Evolutionary conservation across 306 rosid species (phyloP), one percentile per base, ranked within the genome.

Genomic region (Corylus americana): DNA sequence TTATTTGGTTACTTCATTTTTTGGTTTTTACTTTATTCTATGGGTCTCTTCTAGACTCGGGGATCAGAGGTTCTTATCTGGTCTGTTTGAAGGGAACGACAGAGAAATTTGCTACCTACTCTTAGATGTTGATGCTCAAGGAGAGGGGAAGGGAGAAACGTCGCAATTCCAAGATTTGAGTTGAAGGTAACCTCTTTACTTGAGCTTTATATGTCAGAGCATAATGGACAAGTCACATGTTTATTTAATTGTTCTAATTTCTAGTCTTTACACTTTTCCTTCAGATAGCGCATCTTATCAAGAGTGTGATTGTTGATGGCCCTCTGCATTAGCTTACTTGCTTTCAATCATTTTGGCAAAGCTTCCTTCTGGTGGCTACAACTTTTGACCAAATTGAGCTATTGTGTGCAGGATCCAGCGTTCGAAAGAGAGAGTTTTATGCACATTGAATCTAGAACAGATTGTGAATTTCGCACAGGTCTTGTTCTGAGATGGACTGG

Each of bases 401-500:
- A 31, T 63, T 81, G 78, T 78, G 77, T 87, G 80, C 85, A 85
- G 93, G 67, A 75, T 76, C 81, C 81, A 61, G 79, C 73, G 75
- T 76, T 55, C 66, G 44, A 74, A 61, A 64, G 61, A 70, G 77
- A 71, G 61, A 50, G n/a, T 67, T 42, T 59, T 77, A 48, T 53
- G 81, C 47, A 29, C 45, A 31, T 31, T 63, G n/a, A 14, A 63
- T 63, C 70, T 63, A 31, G 39, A 31, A 63, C 70, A 35, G 11
- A 31, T 63, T 63, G 13, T 25, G 27, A 18, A 14, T 13, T 63
- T 31, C 45, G 31, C 17, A 14, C 3, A 6, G 45, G 4, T 5
- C 17, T 31, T 29, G 14, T 31, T 63, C 17, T 80, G 68, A 74
- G 77, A 94, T 94, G 98, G 97, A 91, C 84, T 94, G 97, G 98